Conservation (phyloP, 2,329 filamentous ascomycete genomes). For the Fusarium subtropicale region DNA sequence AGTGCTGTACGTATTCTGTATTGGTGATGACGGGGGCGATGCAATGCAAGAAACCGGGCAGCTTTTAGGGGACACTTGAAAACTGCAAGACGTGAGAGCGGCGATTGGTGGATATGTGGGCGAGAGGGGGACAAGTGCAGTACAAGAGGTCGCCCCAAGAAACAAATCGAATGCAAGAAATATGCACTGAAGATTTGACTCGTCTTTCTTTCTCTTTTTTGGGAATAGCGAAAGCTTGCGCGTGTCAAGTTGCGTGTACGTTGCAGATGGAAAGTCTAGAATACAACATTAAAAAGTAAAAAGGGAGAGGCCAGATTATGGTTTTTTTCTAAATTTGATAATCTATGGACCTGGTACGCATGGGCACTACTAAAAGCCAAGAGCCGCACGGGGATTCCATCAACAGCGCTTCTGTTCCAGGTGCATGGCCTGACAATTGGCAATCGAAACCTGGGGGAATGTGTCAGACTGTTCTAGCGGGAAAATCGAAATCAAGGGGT, state of each 20-base stretch:
- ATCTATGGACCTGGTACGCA: constrained; percentile 17
- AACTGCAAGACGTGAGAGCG: constrained; percentile 20
- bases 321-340: constrained; percentile 40
- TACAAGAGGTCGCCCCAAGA: constrained; percentile 33
- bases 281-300: constrained; percentile 4
- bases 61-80: constrained; percentile 19
- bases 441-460: constrained; percentile 43
- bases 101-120: constrained; percentile 40
- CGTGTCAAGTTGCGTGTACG: constrained; percentile 4
- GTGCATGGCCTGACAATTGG: constrained; percentile 42
- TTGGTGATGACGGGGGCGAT: constrained; percentile 32
- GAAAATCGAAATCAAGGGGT: constrained; percentile 25
- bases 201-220: not conserved
- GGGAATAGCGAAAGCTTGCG: constrained; percentile 13
- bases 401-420: constrained; percentile 32
- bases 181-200: constrained; percentile 8
- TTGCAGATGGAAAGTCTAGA: constrained; percentile 18
- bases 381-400: constrained; percentile 36
- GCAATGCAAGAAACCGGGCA: constrained; percentile 36
- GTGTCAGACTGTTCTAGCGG: constrained; percentile 40
- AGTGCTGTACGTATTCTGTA: constrained; percentile 15
- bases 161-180: constrained; percentile 36
- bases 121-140: constrained; percentile 30
- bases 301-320: constrained; percentile 39
- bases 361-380: constrained; percentile 35